Percentiles rank a stretch among this genome's conserved stretches.
Conservation (phyloP, 345 rosid genomes). For the Streptanthus diversifolius region DNA sequence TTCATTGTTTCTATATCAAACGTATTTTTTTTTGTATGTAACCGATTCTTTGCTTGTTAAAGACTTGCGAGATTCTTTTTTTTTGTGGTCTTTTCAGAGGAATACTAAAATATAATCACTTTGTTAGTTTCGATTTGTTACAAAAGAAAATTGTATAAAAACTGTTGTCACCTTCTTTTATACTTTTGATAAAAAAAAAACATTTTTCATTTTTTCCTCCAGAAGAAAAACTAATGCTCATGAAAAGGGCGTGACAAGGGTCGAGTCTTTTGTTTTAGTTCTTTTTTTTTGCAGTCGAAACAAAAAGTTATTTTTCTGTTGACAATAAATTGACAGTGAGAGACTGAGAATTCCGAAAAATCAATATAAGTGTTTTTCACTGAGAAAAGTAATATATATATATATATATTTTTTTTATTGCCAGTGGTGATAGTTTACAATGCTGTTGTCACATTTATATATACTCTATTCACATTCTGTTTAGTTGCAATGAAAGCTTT, state of each 20-base stretch:
- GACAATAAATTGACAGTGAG: neutral
- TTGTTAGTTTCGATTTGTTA: constrained; percentile 27
- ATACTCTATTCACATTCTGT: constrained; percentile 13
- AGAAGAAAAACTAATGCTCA: constrained; percentile 8
- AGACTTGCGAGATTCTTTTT: constrained; percentile 19
- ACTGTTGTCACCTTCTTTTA: constrained; percentile 28
- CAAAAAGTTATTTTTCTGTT: constrained; percentile 10
- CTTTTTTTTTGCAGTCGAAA: neutral
- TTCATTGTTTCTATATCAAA: constrained; percentile 7
- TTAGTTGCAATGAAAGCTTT: constrained; percentile 18
- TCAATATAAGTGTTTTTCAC: neutral
- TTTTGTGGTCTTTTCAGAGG: neutral
- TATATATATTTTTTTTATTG: neutral
- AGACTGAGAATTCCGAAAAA: neutral
- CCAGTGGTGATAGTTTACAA: neutral
- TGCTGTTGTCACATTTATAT: neutral
- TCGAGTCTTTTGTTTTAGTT: neutral
- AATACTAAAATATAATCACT: constrained; percentile 12
- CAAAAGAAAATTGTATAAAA: constrained; percentile 8
- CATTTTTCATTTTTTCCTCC: neutral
- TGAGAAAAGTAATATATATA: neutral
- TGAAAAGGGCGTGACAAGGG: constrained; percentile 17
- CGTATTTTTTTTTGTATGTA: neutral
- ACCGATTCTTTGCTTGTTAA: constrained; percentile 33
- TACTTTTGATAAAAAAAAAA: constrained; percentile 3